phyloP scores from a whole-genome alignment of 1,284 basidiomycete species.

The Ganoderma resinaceum region DNA sequence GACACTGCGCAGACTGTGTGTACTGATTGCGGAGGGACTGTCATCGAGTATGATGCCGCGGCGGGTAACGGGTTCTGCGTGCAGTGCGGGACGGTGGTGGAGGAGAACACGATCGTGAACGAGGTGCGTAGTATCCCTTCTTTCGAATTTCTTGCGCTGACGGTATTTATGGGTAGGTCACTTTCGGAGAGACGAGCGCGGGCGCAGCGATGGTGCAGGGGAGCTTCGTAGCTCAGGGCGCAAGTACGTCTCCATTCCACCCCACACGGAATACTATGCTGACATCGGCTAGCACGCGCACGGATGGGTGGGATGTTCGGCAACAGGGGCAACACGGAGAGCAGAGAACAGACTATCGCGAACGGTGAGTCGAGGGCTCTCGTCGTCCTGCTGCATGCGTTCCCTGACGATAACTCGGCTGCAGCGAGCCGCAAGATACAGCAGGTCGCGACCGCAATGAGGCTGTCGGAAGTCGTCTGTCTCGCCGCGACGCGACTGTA shows the following conservation, averaged over 20 bases:
- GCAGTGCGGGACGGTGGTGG: conserved; percentile 87
- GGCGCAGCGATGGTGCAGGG: conserved; percentile 97
- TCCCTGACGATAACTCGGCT: neutral
- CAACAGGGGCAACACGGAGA: conserved; percentile 77
- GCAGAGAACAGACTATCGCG: conserved; percentile 87
- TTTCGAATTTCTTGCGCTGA: neutral
- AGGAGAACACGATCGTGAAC: conserved; percentile 94
- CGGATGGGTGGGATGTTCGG: conserved; percentile 83
- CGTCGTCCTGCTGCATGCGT: neutral
- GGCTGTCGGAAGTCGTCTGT: conserved; percentile 81
- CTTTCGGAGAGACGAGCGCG: conserved; percentile 91
- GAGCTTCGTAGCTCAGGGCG: conserved; percentile 90
- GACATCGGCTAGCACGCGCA: conserved; percentile 67
- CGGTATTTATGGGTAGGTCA: conserved; percentile 61
- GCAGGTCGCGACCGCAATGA: conserved; percentile 80
- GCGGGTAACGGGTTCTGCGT: conserved; percentile 87
- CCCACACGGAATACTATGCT: neutral
- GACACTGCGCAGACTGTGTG: conserved; percentile 52
- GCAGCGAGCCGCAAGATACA: conserved; percentile 85
- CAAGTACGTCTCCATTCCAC: conserved; percentile 68
- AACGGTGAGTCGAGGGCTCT: conserved; percentile 66
- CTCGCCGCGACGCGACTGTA: conserved; percentile 90
- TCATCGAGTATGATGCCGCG: conserved; percentile 83
- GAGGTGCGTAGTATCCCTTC: conserved; percentile 44
- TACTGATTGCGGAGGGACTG: conserved; percentile 77